These are phyloP conservation scores for Scedosporium aurantiacum DNA, from an alignment of 2,329 filamentous ascomycete genomes.

Conservation along the genomic window DNA sequence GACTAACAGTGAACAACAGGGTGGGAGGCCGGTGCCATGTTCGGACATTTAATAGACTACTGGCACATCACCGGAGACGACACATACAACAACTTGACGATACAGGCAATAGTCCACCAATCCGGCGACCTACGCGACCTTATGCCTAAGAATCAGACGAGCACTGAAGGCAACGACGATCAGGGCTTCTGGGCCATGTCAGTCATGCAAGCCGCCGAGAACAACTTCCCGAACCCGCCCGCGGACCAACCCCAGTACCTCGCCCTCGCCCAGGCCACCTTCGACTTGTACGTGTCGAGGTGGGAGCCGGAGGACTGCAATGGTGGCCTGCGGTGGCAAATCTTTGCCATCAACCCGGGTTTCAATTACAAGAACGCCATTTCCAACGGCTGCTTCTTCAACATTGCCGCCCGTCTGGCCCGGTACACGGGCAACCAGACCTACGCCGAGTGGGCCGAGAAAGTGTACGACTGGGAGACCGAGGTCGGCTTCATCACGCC, in stretches of 20 bases:
- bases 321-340: conserved; percentile 78
- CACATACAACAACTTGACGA: conserved; percentile 50
- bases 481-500: conserved; percentile 43
- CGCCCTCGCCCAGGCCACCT: conserved; percentile 66
- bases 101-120: conserved; percentile 50
- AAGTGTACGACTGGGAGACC: conserved; percentile 55
- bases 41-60: conserved; percentile 61
- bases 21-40: conserved; percentile 67
- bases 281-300: conserved; percentile 62
- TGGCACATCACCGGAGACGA: conserved; percentile 58
- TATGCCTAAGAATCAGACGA: conserved; percentile 57
- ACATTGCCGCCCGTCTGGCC: conserved; percentile 58
- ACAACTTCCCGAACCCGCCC: conserved; percentile 60
- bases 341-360: conserved; percentile 66
- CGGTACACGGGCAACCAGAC: conserved; percentile 70
- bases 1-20: conserved; percentile 22
- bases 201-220: conserved; percentile 67
- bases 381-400: conserved; percentile 60
- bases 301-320: conserved; percentile 57
- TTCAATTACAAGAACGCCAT: conserved; percentile 59
- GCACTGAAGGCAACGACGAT: conserved; percentile 58
- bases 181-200: conserved; percentile 82
- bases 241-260: conserved; percentile 59
- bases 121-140: conserved; percentile 47
- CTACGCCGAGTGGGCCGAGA: conserved; percentile 66